Percentiles rank a stretch among this genome's conserved stretches.
Evolutionary conservation across 192 early-diverging fungal species (phyloP).

Genomic region (Coemansia sp.): DNA sequence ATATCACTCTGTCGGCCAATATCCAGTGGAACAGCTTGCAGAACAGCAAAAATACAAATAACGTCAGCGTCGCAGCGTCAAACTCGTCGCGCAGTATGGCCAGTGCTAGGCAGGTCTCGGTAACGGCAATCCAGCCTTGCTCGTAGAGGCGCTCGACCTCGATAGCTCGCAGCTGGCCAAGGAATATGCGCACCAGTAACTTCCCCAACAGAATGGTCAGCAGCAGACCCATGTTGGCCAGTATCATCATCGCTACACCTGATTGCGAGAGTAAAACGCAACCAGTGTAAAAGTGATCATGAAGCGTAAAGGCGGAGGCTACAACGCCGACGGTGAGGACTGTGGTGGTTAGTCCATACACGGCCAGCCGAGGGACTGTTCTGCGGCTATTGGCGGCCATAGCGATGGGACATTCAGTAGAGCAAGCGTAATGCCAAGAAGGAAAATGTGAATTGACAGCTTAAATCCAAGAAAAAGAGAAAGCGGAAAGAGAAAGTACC

Average conservation of each 20-base stretch:
- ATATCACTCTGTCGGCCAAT: slow-evolving; percentile 85
- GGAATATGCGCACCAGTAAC: slow-evolving; percentile 76
- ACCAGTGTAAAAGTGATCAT: slow-evolving; percentile 85
- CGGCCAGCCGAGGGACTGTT: slow-evolving; percentile 56
- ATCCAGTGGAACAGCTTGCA: slow-evolving; percentile 98
- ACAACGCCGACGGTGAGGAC: slow-evolving; percentile 64
- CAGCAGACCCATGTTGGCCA: slow-evolving; percentile 78
- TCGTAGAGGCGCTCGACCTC: slow-evolving; percentile 99
- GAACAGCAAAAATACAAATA: slow-evolving; percentile 86
- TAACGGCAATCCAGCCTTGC: slow-evolving; percentile 94
- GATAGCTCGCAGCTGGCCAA: slow-evolving; percentile 85
- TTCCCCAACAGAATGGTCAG: slow-evolving; percentile 78
- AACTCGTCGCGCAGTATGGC: slow-evolving; percentile 96
- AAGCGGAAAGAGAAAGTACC: not conserved
- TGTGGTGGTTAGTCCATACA: slow-evolving; percentile 70
- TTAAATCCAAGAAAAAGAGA: not conserved
- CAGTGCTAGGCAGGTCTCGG: slow-evolving; percentile 94
- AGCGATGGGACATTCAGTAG: not conserved
- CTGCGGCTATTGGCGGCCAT: slow-evolving; percentile 33
- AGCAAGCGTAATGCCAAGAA: not conserved
- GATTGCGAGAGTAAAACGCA: slow-evolving; percentile 88
- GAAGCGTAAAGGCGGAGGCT: slow-evolving; percentile 62
- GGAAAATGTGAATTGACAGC: not conserved
- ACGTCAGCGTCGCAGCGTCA: slow-evolving; percentile 76
- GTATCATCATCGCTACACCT: slow-evolving; percentile 80